Evolutionary conservation across 257 asterid genomes (phyloP), one percentile per base, ranked within the genome.

Genomic region (Primulina huaijiensis): DNA sequence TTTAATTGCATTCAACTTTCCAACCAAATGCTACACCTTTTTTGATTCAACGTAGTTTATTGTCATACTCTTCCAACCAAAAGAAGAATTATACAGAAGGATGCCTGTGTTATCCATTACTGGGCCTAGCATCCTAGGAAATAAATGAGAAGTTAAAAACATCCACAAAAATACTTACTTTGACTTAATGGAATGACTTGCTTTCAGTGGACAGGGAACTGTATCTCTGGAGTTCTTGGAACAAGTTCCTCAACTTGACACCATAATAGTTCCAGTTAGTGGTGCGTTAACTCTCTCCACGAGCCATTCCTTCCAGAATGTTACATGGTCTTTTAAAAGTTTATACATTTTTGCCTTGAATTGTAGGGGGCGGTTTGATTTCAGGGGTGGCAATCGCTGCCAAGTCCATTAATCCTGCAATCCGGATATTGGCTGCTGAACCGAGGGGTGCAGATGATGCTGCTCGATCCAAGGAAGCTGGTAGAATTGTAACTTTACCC

Each of bases 381-480:
- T 90, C 98, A 25, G 98, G 98, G 61, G 92, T 90, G 77, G 89
- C 97, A 25, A 68, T 92, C 70, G 97, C 98, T 55, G 95, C 97
- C 71, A 90, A 90, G 83, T 75, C 95, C 65, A 87, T 92, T 23
- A 90, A 90, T 57, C 98, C 96, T 17, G 62, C 86, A 46, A 80
- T 90, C 46, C 84, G 82, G 35, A 76, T 92, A 64, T 76, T 92
- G 71, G 98, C 95, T 67, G 98, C 95, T 4, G 97, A 92, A 80
- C 98, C 98, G 8, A 85, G 76, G 76, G 98, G 98, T 58, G 98
- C 98, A 5, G 89, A 88, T 43, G 98, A 92, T 80, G 91, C 96
- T 50, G 92, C 95, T 79, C 91, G 68, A 29, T 90, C 96, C 61
- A 90, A 88, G 72, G 79, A 80, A 57, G 77, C 87, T 31, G 95